Evolutionary conservation across 2,329 filamentous ascomycete genomes (phyloP).

Genomic region (Cercospora sp.): DNA sequence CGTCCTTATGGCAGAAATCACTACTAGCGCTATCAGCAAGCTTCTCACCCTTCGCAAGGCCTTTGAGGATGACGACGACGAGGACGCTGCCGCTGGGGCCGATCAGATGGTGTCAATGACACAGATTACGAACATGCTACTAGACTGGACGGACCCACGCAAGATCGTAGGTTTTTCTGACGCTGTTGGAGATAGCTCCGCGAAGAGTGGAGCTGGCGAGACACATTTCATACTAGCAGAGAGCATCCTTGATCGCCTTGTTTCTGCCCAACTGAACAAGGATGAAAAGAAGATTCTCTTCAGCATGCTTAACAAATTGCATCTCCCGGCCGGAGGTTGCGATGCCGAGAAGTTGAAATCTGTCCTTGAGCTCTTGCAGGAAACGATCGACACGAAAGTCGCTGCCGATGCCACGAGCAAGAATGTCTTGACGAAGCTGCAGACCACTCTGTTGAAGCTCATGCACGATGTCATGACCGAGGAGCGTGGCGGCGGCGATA

Average conservation of each 20-base stretch:
- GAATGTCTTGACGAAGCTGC: constrained; percentile 58
- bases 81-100: constrained; percentile 69
- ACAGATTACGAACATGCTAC: constrained; percentile 76
- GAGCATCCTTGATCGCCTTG: constrained; percentile 73
- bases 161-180: constrained; percentile 57
- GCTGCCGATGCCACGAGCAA: constrained; percentile 55
- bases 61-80: constrained; percentile 50
- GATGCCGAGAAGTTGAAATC: constrained; percentile 38
- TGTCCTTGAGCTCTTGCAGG: constrained; percentile 49
- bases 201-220: constrained; percentile 29
- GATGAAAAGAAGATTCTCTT: constrained; percentile 85
- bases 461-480: constrained; percentile 47
- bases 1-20: constrained; percentile 76
- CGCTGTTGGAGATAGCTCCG: constrained; percentile 24
- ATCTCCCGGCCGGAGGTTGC: constrained; percentile 62
- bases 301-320: constrained; percentile 76
- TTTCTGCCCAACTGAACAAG: constrained; percentile 62
- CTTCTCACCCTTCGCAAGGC: constrained; percentile 51
- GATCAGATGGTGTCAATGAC: constrained; percentile 68
- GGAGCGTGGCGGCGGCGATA: constrained; percentile 39
- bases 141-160: constrained; percentile 93
- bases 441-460: constrained; percentile 53
- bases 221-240: constrained; percentile 78
- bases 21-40: constrained; percentile 72
- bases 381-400: constrained; percentile 52